Conservation (phyloP, 257 asterid genomes). For the Nicotiana benthamiana region DNA sequence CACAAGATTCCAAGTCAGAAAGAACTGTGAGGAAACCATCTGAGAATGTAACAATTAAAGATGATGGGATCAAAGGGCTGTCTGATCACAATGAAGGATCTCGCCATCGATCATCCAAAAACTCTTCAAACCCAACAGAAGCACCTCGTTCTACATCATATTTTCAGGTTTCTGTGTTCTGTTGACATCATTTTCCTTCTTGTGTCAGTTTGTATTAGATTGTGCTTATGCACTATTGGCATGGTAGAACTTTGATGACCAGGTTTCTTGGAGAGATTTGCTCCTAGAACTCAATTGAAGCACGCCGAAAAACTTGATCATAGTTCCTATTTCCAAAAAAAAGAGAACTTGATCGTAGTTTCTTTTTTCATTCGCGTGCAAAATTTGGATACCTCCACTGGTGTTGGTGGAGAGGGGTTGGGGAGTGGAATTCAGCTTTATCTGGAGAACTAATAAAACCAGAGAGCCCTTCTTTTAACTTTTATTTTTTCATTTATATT, state of each 20-base stretch:
- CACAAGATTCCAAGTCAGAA: conserved; percentile 33
- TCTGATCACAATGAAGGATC: conserved; percentile 7
- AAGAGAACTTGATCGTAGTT: too few relatives aligned
- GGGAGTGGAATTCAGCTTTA: not conserved
- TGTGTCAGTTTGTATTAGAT: not conserved
- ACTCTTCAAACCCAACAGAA: conserved; percentile 37
- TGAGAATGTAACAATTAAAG: not conserved
- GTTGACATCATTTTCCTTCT: not conserved
- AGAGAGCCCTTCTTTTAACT: not conserved
- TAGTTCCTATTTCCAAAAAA: not conserved
- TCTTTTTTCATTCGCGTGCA: not conserved
- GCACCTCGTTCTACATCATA: conserved; percentile 40
- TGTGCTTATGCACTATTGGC: conserved; percentile 1
- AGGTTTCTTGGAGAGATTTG: not conserved
- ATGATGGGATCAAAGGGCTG: not conserved
- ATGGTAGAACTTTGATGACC: not conserved
- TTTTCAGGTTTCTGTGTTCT: conserved; percentile 47
- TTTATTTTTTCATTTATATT: not conserved
- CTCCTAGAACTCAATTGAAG: not conserved
- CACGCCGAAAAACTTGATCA: not conserved
- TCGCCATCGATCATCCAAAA: conserved; percentile 15
- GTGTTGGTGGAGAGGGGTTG: not conserved
- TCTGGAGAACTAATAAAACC: not conserved
- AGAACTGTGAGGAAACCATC: conserved; percentile 3
- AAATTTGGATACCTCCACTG: not conserved